Evolutionary conservation across 306 rosid genomes (phyloP).

Genomic region (Medicago ruthenica): DNA sequence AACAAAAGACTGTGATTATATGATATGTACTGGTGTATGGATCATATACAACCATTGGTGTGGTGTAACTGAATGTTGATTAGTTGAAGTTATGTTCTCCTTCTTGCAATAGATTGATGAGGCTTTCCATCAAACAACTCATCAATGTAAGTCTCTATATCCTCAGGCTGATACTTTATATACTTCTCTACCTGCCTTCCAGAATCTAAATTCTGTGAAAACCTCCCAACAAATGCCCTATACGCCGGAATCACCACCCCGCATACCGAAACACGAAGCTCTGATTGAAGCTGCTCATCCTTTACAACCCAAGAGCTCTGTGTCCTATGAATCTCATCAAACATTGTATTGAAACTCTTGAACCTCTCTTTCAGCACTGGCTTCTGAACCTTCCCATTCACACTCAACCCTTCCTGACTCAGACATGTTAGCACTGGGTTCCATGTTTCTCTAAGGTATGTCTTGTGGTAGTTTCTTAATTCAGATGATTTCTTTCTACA

Average conservation of each 20-base stretch:
- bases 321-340: constrained; percentile 89
- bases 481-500: constrained; percentile 71
- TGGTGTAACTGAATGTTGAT: neutral
- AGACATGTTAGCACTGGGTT: constrained; percentile 60
- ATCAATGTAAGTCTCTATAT: constrained; percentile 72
- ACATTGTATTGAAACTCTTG: constrained; percentile 71
- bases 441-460: constrained; percentile 84
- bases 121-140: constrained; percentile 84
- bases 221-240: constrained; percentile 74
- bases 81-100: constrained; percentile 42
- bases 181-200: constrained; percentile 88
- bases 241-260: constrained; percentile 85
- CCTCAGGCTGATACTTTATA: constrained; percentile 84
- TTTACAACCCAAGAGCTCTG: constrained; percentile 94
- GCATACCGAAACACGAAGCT: constrained; percentile 83
- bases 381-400: constrained; percentile 74
- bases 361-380: constrained; percentile 85
- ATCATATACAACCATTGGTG: constrained; percentile 8
- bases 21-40: constrained; percentile 31
- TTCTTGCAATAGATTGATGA: constrained; percentile 51
- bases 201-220: constrained; percentile 62
- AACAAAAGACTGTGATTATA: constrained; percentile 2
- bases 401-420: constrained; percentile 64
- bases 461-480: constrained; percentile 75
- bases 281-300: constrained; percentile 92